Base-by-base conservation (phyloP, 139 green algal species). In the Closterium sp. region DNA sequence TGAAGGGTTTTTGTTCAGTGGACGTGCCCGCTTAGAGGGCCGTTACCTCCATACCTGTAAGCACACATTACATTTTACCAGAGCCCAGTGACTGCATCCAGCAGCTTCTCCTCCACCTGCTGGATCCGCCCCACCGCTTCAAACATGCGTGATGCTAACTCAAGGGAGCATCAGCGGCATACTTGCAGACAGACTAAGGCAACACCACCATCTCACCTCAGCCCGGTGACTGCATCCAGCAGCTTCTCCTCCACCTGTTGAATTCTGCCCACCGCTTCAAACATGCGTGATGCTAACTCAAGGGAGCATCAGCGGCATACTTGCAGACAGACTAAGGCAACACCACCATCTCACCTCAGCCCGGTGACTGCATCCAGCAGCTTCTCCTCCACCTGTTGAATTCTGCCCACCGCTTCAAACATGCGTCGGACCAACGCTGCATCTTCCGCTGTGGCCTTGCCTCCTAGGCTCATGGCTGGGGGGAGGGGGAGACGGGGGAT, bases 321-420 rank as follows among this genome's bases (percentile, higher is more conserved):
- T n/a, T n/a, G n/a, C n/a, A n/a, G n/a, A n/a, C n/a, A n/a, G n/a
- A n/a, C n/a, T n/a, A n/a, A n/a, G n/a, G n/a, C n/a, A n/a, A n/a
- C n/a, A n/a, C n/a, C n/a, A n/a, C n/a, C n/a, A n/a, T n/a, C n/a
- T n/a, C 23, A 93, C 90, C 90, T 97, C 3, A 99, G 94, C 23
- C 97, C 98, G 3, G 97, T 99, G 85, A 99, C 97, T 0, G 97
- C 98, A 64, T 96, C 94, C 43, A 99, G 95, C 88, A 99, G 94
- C 91, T 97, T 97, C 95, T 99, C 98, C 32, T 98, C 95, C 23
- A 95, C 83, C 3, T 76, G 36, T 21, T 94, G 85, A 2, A 93
- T 81, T 84, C 90, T 89, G 0, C 95, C 95, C 9, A 96, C 93
- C n/a, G 94, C 34, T 34, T 33, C 87, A n/a, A 96, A 90, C 12